Evolutionary conservation across 2,329 filamentous ascomycete species (phyloP).

Genomic region (Cercospora sojina): DNA sequence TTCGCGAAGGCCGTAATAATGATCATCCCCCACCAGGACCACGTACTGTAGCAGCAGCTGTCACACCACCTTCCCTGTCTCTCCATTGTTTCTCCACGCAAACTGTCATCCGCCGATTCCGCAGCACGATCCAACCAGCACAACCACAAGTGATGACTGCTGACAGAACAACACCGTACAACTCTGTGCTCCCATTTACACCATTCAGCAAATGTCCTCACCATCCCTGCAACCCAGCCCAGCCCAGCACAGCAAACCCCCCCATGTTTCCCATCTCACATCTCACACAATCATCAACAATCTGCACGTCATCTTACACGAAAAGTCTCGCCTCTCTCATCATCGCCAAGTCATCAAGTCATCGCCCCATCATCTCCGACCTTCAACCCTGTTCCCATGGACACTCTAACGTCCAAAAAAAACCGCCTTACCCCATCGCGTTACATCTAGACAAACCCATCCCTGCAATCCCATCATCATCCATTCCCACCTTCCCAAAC

Average conservation of each 20-base stretch:
- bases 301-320: background rate
- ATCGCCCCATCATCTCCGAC: background rate
- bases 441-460: background rate
- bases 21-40: background rate
- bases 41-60: background rate
- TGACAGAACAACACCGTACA: background rate
- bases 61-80: background rate
- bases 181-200: no score
- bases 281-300: background rate
- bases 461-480: background rate
- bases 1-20: background rate
- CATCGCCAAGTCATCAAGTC: background rate
- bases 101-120: background rate
- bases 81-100: background rate
- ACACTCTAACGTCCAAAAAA: no score
- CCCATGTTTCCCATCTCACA: no score
- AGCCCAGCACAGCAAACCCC: no score
- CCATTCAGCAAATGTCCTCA: background rate
- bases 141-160: background rate
- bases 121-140: background rate
- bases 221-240: background rate
- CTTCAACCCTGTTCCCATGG: background rate
- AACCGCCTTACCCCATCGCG: background rate
- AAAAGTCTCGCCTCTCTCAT: background rate
- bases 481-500: background rate